These are phyloP conservation scores for Atractiella rhizophila DNA, from an alignment of 768 basidiomycete species.

Conservation along the genomic window DNA sequence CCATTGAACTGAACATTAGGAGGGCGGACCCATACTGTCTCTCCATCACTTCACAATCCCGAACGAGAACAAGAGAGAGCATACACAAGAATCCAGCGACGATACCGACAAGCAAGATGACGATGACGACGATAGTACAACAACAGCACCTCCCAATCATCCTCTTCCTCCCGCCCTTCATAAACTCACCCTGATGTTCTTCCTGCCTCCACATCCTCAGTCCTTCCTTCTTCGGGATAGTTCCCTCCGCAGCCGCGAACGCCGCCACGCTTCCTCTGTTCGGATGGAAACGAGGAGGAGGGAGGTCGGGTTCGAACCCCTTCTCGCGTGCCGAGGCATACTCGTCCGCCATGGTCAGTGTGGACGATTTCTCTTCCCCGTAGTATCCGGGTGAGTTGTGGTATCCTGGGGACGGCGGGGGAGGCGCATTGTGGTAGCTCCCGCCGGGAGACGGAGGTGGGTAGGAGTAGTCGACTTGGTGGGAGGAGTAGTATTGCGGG, in stretches of 20 bases:
- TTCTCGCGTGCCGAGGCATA: too few relatives aligned
- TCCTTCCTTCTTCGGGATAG: constrained; percentile 18
- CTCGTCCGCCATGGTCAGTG: too few relatives aligned
- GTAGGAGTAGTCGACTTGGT: too few relatives aligned
- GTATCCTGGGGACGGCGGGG: too few relatives aligned
- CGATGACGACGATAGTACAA: constrained; percentile 14
- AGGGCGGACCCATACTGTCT: constrained; percentile 18
- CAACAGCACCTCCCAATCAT: constrained; percentile 11
- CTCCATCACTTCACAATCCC: too few relatives aligned
- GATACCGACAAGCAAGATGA: constrained; percentile 15
- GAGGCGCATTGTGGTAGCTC: too few relatives aligned
- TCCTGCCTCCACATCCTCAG: constrained; percentile 17
- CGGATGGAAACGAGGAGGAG: too few relatives aligned
- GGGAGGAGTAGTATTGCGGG: too few relatives aligned
- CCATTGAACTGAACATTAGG: constrained; percentile 17
- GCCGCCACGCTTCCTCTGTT: constrained; percentile 6
- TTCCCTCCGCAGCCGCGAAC: constrained; percentile 16
- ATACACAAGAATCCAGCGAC: constrained; percentile 16
- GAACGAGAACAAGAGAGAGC: not conserved
- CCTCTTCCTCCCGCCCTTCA: constrained; percentile 8
- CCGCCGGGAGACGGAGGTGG: too few relatives aligned
- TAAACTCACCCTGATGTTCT: constrained; percentile 15
- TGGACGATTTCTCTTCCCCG: too few relatives aligned
- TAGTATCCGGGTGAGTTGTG: too few relatives aligned
- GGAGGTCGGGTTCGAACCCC: too few relatives aligned